Evolutionary conservation across 352 stramenopile species (phyloP).

Genomic region (Phytophthora agathidicida): DNA sequence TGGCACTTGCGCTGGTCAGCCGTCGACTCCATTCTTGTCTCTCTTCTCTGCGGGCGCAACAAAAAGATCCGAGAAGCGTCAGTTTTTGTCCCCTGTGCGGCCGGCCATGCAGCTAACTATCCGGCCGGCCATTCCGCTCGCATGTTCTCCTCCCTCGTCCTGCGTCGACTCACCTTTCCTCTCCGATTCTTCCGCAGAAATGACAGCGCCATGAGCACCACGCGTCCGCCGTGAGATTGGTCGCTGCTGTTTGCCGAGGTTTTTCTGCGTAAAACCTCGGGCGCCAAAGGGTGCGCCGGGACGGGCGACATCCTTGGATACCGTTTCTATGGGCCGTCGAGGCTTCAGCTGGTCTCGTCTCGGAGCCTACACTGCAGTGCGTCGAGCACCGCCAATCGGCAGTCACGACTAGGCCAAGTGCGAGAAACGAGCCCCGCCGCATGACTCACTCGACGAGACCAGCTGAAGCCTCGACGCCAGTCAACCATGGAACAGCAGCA

Average conservation of each 20-base stretch:
- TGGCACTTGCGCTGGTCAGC: slow-evolving; percentile 73
- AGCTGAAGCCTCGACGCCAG: background rate
- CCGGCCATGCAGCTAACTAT: no score
- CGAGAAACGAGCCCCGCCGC: slow-evolving; percentile 6
- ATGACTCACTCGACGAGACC: background rate
- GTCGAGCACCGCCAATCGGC: background rate
- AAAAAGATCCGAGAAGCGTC: slow-evolving; percentile 3
- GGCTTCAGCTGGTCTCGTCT: no score
- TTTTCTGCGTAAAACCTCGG: slow-evolving; percentile 39
- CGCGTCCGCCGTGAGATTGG: slow-evolving; percentile 37
- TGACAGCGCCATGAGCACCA: slow-evolving; percentile 28
- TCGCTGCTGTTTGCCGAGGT: slow-evolving; percentile 33
- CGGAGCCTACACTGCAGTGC: background rate
- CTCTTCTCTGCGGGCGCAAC: no score
- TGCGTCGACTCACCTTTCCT: slow-evolving; percentile 33
- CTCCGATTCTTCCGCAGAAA: slow-evolving; percentile 52
- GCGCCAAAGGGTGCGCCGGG: slow-evolving; percentile 3
- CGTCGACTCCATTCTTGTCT: slow-evolving; percentile 47
- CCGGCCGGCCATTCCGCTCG: no score
- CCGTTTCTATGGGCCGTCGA: slow-evolving; percentile 27
- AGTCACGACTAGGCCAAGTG: slow-evolving; percentile 22
- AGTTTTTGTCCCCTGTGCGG: no score
- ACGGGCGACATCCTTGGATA: slow-evolving; percentile 37
- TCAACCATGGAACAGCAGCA: background rate
- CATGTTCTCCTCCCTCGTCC: background rate